Evolutionary conservation across 2,329 filamentous ascomycete genomes (phyloP), one percentile per base, ranked within the genome.

Genomic region (Fusarium foetens): DNA sequence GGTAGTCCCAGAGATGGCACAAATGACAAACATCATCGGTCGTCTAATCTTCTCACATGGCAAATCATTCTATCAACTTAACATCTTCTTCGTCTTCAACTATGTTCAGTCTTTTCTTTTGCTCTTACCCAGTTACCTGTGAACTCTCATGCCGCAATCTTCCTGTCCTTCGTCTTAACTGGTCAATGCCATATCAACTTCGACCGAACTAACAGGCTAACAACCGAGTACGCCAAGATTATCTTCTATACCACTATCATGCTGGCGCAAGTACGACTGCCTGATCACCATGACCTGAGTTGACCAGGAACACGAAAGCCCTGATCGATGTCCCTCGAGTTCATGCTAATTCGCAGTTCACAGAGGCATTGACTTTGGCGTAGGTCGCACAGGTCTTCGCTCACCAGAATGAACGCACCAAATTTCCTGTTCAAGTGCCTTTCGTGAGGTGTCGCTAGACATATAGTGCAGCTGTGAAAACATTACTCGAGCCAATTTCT

Each of bases 311-410:
- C 8, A 14, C 0, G 1, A 33, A 33, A 19, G 4, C 5, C 8
- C 16, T 14, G 1, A 19, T 2, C 1, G 5, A 8, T 19, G 21
- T 9, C 23, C 5, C 29, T 23, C 8, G 3, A 33, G 11, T 10
- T 0, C 3, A 12, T 19, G 16, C 3, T 3, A 49, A 5, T 17
- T 6, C 3, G 3, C 3, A 6, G 21, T 48, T 31, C 16, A 13
- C 8, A 0, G 0, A 4, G 1, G 8, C 2, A 6, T 49, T 23
- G 11, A 13, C 27, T 19, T 23, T 5, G 3, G 3, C 2, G 27
- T 13, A 7, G 14, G 14, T 8, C 14, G 14, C 21, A 6, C 27
- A 36, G 16, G 21, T 3, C 5, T 31, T 8, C 14, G 2, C 21
- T 23, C 5, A 5, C 16, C 4, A 1, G 3, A 23, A 13, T 23